phyloP scores from a whole-genome alignment of 176 grass and related monocot genomes.

The Alopecurus myosuroides region DNA sequence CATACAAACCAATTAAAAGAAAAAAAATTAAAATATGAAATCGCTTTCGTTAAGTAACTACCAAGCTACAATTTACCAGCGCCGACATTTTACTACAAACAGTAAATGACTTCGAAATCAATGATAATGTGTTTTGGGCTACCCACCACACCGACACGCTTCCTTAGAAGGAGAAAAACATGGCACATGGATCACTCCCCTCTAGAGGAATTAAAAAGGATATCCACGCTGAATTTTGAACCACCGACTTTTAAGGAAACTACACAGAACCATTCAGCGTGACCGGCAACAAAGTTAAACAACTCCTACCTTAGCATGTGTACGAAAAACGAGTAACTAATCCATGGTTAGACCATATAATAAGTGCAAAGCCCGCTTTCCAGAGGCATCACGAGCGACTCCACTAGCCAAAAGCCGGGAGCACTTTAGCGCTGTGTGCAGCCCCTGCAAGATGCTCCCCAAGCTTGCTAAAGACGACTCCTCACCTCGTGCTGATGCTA shows the following conservation, averaged over 20 bases:
- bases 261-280: neutral
- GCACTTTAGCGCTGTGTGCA: neutral
- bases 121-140: neutral
- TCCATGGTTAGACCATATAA: neutral
- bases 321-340: neutral
- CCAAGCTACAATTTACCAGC: neutral
- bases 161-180: neutral
- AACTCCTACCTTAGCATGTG: neutral
- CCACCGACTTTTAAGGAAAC: neutral
- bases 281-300: neutral
- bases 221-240: neutral
- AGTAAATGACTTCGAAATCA: neutral
- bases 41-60: neutral
- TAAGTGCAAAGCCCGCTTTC: neutral
- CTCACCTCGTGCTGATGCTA: neutral
- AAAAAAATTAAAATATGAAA: neutral
- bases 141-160: neutral
- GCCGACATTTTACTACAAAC: neutral
- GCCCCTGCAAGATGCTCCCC: neutral
- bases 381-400: neutral
- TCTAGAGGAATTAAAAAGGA: neutral
- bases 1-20: neutral
- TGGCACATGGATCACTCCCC: neutral
- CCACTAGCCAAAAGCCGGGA: neutral
- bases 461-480: conserved; percentile 2